Evolutionary conservation across 345 rosid genomes (phyloP).

Genomic region (Linum trigynum): DNA sequence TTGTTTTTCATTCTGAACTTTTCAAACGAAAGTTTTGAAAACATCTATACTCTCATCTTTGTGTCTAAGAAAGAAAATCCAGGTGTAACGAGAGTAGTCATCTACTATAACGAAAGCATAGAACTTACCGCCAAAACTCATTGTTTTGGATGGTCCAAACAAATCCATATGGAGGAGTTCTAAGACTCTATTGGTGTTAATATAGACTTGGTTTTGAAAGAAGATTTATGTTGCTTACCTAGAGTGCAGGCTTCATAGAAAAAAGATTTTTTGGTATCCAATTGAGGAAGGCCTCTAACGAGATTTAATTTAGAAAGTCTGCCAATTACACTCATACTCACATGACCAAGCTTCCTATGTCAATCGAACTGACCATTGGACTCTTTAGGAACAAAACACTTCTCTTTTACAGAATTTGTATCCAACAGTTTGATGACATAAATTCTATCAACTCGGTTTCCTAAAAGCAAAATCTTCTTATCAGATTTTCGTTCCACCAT

Average conservation of each 20-base stretch:
- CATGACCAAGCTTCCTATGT: slow-evolving; percentile 2
- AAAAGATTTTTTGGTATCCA: not conserved
- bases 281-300: not conserved
- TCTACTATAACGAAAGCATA: not conserved
- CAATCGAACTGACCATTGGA: not conserved
- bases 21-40: too few species aligned
- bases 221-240: not conserved
- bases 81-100: too few species aligned
- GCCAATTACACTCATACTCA: not conserved
- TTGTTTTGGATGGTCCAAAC: slow-evolving; percentile 4
- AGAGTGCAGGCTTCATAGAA: not conserved
- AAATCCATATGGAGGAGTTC: not conserved
- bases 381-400: not conserved
- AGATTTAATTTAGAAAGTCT: not conserved
- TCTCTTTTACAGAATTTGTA: too few species aligned
- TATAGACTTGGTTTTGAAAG: not conserved
- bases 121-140: not conserved
- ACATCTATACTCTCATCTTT: too few species aligned
- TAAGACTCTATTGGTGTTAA: not conserved
- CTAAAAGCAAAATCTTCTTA: too few species aligned
- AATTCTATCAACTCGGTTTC: too few species aligned
- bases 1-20: too few species aligned
- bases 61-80: too few species aligned
- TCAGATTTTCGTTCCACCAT: too few species aligned
- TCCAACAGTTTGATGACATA: too few species aligned